Evolutionary conservation across 2,329 filamentous ascomycete species (phyloP), one percentile per base, ranked within the genome.

Genomic region (Aaosphaeria arxii): DNA sequence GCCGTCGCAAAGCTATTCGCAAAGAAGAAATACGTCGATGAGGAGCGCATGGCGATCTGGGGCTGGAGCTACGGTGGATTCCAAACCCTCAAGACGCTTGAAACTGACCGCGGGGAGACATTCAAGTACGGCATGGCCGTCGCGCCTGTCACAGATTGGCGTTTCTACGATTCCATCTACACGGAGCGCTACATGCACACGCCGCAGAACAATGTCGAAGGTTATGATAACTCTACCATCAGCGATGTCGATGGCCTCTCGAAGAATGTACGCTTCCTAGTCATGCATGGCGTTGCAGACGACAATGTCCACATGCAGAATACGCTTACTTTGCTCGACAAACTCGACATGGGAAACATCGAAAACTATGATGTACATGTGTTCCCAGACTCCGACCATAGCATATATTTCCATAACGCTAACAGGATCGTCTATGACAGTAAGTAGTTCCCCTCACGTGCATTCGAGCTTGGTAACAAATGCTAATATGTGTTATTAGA

Each of bases 221-320:
- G 94, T 9, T 99, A 97, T 73, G 78, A 84, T 39, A 84, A 82
- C 53, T 83, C 88, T 5, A 83, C 83, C 45, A 84, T 99, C 63
- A 81, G 69, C 50, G 89, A 99, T 63, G 86, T 85, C 53, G 77
- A 81, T 1, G 87, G 89, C 0, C 77, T 99, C 5, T 76, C 79
- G 4, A 72, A 84, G 55, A 95, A 87, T 66, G 88, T 91, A 52
- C 85, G 92, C 31, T 99, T 97, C 75, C 77, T 99, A 36, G 70
- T 99, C 60, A 96, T 97, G 89, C 94, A 99, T 66, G 94, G 94
- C 57, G 83, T 91, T n/a, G 88, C 88, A 6, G 94, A 99, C 63
- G 94, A 99, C 71, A 99, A 99, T 62, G 94, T 99, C 9, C 95
- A 99, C 70, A 85, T 96, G 71, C 95, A 99, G 71, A 97, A 95